A percentile compares a stretch with the other conserved stretches of the same genome.
Evolutionary conservation across 768 basidiomycete species (phyloP).

Genomic region (Filobasidium wieringae): DNA sequence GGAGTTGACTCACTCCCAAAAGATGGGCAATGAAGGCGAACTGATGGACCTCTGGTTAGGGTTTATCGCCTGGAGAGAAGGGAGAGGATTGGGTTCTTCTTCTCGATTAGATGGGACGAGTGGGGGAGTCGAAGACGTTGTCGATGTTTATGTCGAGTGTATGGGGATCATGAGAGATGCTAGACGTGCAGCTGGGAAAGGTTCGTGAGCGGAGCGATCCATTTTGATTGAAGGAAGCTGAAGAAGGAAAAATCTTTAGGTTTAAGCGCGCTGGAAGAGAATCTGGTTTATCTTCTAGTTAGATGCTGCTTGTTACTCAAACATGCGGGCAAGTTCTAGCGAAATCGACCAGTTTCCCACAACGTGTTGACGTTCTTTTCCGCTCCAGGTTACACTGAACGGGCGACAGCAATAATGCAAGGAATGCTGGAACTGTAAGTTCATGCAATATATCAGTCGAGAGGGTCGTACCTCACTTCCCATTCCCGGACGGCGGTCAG

Average conservation of each 20-base stretch:
- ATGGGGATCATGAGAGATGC: slow-evolving; percentile 18
- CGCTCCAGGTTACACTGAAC: slow-evolving; percentile 36
- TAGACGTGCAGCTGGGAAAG: slow-evolving; percentile 2
- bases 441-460: too few relatives aligned
- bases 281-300: slow-evolving; percentile 39
- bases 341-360: neutral
- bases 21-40: slow-evolving; percentile 7
- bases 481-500: too few relatives aligned
- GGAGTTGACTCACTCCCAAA: neutral
- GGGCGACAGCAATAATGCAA: slow-evolving; percentile 39
- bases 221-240: neutral
- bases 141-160: slow-evolving; percentile 34
- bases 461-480: too few relatives aligned
- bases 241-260: neutral
- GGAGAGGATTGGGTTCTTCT: slow-evolving; percentile 25
- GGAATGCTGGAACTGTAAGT: slow-evolving; percentile 40
- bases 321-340: slow-evolving; percentile 37
- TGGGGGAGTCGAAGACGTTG: slow-evolving; percentile 33
- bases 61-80: slow-evolving; percentile 38
- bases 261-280: slow-evolving; percentile 32
- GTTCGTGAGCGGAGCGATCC: neutral
- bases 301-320: slow-evolving; percentile 35
- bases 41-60: slow-evolving; percentile 34
- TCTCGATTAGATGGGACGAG: slow-evolving; percentile 3
- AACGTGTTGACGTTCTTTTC: neutral